These are phyloP conservation scores for Colletotrichum somersetense DNA, from an alignment of 2,329 filamentous ascomycete species.

Conservation along the genomic window DNA sequence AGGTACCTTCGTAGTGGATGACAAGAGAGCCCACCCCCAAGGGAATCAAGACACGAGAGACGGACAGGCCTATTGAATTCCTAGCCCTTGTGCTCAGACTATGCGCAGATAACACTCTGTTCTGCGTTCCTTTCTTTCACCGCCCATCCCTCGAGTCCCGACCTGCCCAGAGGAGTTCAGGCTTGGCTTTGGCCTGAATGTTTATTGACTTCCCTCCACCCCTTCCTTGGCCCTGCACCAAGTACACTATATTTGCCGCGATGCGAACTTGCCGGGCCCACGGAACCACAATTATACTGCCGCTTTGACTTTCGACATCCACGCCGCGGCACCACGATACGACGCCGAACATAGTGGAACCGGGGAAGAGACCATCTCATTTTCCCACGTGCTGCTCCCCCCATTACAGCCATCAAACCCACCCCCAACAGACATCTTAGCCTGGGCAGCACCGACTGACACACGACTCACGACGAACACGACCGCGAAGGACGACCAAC, in stretches of 20 bases:
- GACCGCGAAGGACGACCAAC: constrained; percentile 17
- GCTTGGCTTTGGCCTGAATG: not conserved
- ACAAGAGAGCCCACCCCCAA: not conserved
- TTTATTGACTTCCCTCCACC: constrained; percentile 34
- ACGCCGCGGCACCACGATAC: constrained; percentile 19
- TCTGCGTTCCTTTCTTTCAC: constrained; percentile 28
- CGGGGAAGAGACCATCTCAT: constrained; percentile 12
- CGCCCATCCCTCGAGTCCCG: constrained; percentile 25
- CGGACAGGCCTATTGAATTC: constrained; percentile 15
- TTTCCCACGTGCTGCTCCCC: constrained; percentile 36
- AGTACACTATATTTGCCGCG: not conserved
- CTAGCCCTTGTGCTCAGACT: constrained; percentile 27
- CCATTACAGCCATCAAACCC: constrained; percentile 5
- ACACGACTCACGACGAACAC: constrained; percentile 14
- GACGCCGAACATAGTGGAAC: constrained; percentile 33
- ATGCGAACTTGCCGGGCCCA: constrained; percentile 30
- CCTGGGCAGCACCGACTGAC: not conserved
- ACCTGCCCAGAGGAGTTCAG: not conserved
- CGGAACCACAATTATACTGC: constrained; percentile 36
- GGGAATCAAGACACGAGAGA: not conserved
- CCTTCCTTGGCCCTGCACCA: not conserved
- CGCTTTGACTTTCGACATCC: constrained; percentile 37
- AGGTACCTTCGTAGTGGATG: constrained; percentile 12
- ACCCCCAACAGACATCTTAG: not conserved
- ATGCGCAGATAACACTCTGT: constrained; percentile 26